Base-by-base conservation (phyloP, 345 rosid genomes). In the Cardiospermum halicacabum region DNA sequence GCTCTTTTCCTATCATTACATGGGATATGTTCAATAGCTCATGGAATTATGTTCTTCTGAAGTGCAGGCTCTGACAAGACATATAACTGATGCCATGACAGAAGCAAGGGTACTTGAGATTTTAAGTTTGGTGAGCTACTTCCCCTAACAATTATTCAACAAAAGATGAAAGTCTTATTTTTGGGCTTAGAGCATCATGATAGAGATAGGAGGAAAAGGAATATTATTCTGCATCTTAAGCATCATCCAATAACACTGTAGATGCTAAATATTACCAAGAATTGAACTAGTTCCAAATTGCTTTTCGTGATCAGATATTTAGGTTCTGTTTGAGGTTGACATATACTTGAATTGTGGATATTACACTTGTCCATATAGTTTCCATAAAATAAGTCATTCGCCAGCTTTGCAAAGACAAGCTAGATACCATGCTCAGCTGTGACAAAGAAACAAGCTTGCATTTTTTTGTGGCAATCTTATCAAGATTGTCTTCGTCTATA, bases 51-150 rank as follows among this genome's bases (percentile, higher is more conserved):
- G 37, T 42, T 9, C 57, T 68, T 63, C 54, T 53, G 37, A 56
- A 54, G 34, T 82, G 75, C 86, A 92, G 98, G 98, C 90, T 58
- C 73, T 92, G 24, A 73, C 63, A 60, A 80, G 78, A 74, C 78
- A 82, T 77, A 78, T 69, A 40, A 89, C 97, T 56, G 90, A 92
- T 70, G 93, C 93, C 53, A 89, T 92, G 96, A 77, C 31, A 73
- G 98, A 89, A 56, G 80, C 96, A 5, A 85, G 84, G 79, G 88
- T 88, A 72, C 76, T 79, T 61, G 91, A 89, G 60, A 82, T 92
- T 72, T 75, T 92, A 60, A 77, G 80, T 66, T 60, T 72, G 84
- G 98, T 92, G 78, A 73, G n/a, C n/a, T n/a, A n/a, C n/a, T n/a
- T n/a, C n/a, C n/a, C n/a, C n/a, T n/a, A n/a, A n/a, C n/a, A n/a